phyloP scores from a whole-genome alignment of 768 basidiomycete species.

The Panaeolus cyanescens region DNA sequence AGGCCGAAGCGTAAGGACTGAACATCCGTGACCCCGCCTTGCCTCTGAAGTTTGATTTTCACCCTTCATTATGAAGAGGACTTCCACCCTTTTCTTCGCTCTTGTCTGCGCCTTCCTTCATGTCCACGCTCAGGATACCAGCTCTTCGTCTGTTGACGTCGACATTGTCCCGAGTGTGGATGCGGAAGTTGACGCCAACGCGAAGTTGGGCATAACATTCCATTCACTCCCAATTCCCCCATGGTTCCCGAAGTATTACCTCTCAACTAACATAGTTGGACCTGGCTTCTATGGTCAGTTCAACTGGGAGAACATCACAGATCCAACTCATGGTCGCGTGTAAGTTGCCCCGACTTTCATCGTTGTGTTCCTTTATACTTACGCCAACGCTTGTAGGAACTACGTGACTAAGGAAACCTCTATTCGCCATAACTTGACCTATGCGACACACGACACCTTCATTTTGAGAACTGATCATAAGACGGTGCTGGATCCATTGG shows the following conservation, averaged over 20 bases:
- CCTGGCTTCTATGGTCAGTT: constrained; percentile 50
- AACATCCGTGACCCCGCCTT: not conserved
- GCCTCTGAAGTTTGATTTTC: not conserved
- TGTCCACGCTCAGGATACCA: not conserved
- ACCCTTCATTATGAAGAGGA: not conserved
- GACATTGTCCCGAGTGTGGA: not conserved
- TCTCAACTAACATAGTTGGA: constrained; percentile 45
- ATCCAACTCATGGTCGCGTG: constrained; percentile 69
- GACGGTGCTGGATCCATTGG: constrained; percentile 44
- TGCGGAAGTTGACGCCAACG: not conserved
- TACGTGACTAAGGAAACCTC: constrained; percentile 44
- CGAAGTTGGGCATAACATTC: not conserved
- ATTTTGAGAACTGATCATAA: constrained; percentile 54
- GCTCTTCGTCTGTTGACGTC: not conserved
- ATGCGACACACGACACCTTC: constrained; percentile 46
- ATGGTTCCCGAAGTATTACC: constrained; percentile 29
- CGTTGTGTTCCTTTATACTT: not conserved
- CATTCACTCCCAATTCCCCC: not conserved
- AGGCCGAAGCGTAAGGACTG: not conserved
- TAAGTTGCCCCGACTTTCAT: constrained; percentile 26
- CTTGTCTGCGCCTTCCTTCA: not conserved
- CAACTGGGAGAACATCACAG: constrained; percentile 46
- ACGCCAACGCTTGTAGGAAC: constrained; percentile 26
- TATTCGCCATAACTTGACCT: constrained; percentile 52
- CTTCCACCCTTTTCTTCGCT: not conserved